Percentiles rank a stretch among this genome's conserved stretches.
Conservation (phyloP, 2,329 filamentous ascomycete genomes). For the Phaeoacremonium minimum region DNA sequence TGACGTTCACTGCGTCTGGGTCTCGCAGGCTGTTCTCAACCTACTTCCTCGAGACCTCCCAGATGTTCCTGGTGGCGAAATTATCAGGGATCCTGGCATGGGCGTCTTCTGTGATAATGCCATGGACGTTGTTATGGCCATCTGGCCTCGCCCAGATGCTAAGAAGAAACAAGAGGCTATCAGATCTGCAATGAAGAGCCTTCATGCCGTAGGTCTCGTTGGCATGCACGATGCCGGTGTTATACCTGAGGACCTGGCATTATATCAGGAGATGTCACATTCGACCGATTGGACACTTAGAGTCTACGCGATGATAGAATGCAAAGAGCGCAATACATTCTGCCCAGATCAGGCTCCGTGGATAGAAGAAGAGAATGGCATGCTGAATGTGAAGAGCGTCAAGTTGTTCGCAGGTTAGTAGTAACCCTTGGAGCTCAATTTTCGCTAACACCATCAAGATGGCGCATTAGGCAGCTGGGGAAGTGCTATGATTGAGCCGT, state of each 20-base stretch:
- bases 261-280: conserved; percentile 45
- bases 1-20: conserved; percentile 68
- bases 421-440: conserved; percentile 1
- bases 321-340: conserved; percentile 58
- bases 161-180: conserved; percentile 51
- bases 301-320: conserved; percentile 67
- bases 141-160: conserved; percentile 52
- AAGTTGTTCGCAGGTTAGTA: conserved; percentile 63
- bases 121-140: conserved; percentile 54
- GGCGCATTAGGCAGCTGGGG: conserved; percentile 70
- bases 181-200: conserved; percentile 53
- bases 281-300: conserved; percentile 52
- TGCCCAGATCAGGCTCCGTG: conserved; percentile 48
- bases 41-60: conserved; percentile 50
- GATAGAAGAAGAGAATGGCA: conserved; percentile 38
- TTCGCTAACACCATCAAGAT: conserved; percentile 35
- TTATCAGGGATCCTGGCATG: conserved; percentile 54
- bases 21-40: conserved; percentile 58
- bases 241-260: conserved; percentile 44
- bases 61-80: conserved; percentile 59
- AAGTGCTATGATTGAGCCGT: conserved; percentile 67
- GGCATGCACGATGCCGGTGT: conserved; percentile 68
- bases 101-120: conserved; percentile 73
- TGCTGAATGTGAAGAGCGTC: conserved; percentile 56
- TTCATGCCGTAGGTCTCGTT: conserved; percentile 63